Conservation (phyloP, 768 basidiomycete species). For the Mycena rosella region DNA sequence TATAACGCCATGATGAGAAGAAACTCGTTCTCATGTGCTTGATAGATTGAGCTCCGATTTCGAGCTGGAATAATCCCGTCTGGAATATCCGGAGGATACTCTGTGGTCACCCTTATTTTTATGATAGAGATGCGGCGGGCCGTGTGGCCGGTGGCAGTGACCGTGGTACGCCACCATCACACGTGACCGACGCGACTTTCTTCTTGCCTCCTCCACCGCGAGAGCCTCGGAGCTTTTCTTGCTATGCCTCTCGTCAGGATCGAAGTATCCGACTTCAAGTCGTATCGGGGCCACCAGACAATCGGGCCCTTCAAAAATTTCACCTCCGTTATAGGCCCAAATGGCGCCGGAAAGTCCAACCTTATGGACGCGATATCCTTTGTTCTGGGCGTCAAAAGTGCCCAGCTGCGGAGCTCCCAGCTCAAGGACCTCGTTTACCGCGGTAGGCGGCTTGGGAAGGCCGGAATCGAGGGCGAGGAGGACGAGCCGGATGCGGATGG, state of each 20-base stretch:
- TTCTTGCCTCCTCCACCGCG: not conserved
- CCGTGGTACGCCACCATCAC: too few relatives aligned
- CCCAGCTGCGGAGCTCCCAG: slow-evolving; percentile 92
- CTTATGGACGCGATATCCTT: slow-evolving; percentile 99
- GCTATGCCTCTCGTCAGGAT: slow-evolving; percentile 86
- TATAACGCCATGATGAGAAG: too few relatives aligned
- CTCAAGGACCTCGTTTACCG: slow-evolving; percentile 97
- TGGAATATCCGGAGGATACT: too few relatives aligned
- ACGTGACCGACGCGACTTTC: not conserved
- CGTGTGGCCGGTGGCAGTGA: too few relatives aligned
- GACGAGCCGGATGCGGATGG: slow-evolving; percentile 55
- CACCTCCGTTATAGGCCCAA: slow-evolving; percentile 97
- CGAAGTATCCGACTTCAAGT: slow-evolving; percentile 97
- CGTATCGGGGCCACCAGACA: slow-evolving; percentile 88
- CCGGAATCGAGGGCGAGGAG: slow-evolving; percentile 58
- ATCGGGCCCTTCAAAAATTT: slow-evolving; percentile 95
- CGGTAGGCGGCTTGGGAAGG: slow-evolving; percentile 75
- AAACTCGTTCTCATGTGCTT: too few relatives aligned
- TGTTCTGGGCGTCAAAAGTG: slow-evolving; percentile 96
- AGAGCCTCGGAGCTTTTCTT: slow-evolving; percentile 10
- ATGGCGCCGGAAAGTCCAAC: slow-evolving; percentile 99
- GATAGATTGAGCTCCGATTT: too few relatives aligned
- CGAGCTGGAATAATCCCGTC: too few relatives aligned
- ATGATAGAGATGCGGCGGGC: too few relatives aligned
- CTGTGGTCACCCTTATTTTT: too few relatives aligned